Conservation (phyloP, 495 filamentous ascomycete species). For the Hypoxylon lenormandii region DNA sequence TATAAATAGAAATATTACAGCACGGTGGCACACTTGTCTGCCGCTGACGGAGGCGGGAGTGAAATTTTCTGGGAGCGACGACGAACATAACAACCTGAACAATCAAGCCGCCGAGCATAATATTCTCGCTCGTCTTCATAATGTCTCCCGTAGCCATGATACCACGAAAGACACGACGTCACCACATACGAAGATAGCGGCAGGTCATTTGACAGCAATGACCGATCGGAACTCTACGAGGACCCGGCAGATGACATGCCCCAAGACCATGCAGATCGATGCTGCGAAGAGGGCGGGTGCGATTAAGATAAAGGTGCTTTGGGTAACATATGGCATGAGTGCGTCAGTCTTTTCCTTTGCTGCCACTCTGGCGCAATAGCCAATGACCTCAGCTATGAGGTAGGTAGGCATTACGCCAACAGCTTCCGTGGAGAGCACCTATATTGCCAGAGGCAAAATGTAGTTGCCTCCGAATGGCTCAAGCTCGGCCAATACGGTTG, state of each 20-base stretch:
- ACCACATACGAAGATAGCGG: conserved; percentile 61
- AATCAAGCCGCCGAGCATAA: conserved; percentile 61
- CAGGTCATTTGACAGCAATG: conserved; percentile 60
- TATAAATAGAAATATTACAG: too few species aligned
- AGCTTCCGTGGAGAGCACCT: too few species aligned
- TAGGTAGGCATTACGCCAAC: too few species aligned
- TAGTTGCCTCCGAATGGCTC: too few species aligned
- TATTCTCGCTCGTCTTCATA: conserved; percentile 54
- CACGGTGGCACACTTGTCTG: too few species aligned
- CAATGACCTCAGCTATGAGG: conserved; percentile 62
- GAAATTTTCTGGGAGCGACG: conserved; percentile 58
- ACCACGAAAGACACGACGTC: conserved; percentile 60
- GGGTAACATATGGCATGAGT: conserved; percentile 42
- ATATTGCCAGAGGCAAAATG: too few species aligned
- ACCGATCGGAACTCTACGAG: conserved; percentile 56
- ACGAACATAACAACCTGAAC: conserved; percentile 67
- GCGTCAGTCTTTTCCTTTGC: conserved; percentile 27
- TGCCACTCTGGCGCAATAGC: conserved; percentile 56
- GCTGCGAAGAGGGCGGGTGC: conserved; percentile 55
- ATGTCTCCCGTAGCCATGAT: conserved; percentile 48
- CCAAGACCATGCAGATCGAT: conserved; percentile 70
- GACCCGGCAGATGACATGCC: conserved; percentile 58
- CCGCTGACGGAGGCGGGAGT: conserved; percentile 38
- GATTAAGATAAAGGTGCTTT: conserved; percentile 32
- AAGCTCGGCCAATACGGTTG: too few species aligned